These are phyloP conservation scores for Gelatoporia subvermispora DNA, from an alignment of 768 basidiomycete species.

Conservation along the genomic window DNA sequence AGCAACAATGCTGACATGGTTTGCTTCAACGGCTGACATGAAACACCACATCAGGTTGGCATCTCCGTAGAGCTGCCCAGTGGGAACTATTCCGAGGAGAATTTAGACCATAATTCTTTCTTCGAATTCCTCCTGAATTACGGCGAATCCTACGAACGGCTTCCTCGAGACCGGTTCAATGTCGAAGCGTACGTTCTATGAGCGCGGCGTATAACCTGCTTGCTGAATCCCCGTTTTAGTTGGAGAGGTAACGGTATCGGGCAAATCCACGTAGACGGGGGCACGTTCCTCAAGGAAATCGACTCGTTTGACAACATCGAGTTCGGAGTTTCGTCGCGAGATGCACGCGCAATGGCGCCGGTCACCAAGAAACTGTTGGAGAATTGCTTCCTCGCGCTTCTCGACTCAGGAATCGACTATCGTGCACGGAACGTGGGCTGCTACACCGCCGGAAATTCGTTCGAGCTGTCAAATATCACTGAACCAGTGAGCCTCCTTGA, in stretches of 20 bases:
- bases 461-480: slow-evolving; percentile 4
- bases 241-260: slow-evolving; percentile 1
- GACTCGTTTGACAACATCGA: slow-evolving; percentile 34
- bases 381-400: slow-evolving; percentile 35
- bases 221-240: neutral
- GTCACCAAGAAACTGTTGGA: slow-evolving; percentile 34
- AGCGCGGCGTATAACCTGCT: neutral
- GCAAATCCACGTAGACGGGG: slow-evolving; percentile 22
- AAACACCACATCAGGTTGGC: slow-evolving; percentile 25
- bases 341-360: slow-evolving; percentile 30
- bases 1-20: too few relatives aligned
- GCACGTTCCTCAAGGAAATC: slow-evolving; percentile 35
- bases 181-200: slow-evolving; percentile 24
- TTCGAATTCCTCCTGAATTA: slow-evolving; percentile 32
- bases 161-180: slow-evolving; percentile 30
- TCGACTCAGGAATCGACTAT: slow-evolving; percentile 46
- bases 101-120: slow-evolving; percentile 31
- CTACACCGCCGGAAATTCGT: slow-evolving; percentile 32
- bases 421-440: slow-evolving; percentile 38
- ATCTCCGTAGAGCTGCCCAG: slow-evolving; percentile 36
- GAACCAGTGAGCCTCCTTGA: slow-evolving; percentile 1
- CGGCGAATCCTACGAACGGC: slow-evolving; percentile 27
- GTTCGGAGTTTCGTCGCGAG: slow-evolving; percentile 34
- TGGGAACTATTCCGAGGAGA: slow-evolving; percentile 20
- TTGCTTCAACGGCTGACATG: too few relatives aligned